Evolutionary conservation across 495 filamentous ascomycete species (phyloP).

Genomic region (Lepidopterella palustris): DNA sequence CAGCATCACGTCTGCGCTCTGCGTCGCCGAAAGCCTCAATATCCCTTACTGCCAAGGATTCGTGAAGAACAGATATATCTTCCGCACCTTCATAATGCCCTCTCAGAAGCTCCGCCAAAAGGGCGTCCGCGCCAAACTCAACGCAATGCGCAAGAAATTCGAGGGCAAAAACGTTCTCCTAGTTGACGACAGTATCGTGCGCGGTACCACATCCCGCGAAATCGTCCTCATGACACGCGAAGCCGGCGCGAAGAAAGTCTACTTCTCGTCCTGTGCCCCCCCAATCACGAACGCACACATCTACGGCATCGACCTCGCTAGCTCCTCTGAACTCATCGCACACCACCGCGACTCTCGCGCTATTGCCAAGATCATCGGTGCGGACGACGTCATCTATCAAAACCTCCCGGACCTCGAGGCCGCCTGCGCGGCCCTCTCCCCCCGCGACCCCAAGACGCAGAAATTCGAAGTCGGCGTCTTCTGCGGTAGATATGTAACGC

Average conservation of each 20-base stretch:
- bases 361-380: conserved; percentile 76
- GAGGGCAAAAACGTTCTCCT: conserved; percentile 74
- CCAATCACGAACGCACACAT: conserved; percentile 73
- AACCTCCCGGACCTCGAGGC: conserved; percentile 75
- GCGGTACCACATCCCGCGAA: conserved; percentile 84
- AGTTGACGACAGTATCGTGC: conserved; percentile 89
- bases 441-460: conserved; percentile 46
- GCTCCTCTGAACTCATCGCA: conserved; percentile 75
- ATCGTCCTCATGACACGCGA: conserved; percentile 93
- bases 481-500: conserved; percentile 84
- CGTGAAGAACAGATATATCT: conserved; percentile 94
- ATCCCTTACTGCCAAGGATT: conserved; percentile 82
- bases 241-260: conserved; percentile 83
- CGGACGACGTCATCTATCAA: conserved; percentile 90
- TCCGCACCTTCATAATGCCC: conserved; percentile 94
- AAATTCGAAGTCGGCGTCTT: conserved; percentile 95
- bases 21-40: conserved; percentile 66
- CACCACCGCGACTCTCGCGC: conserved; percentile 61
- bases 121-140: conserved; percentile 69
- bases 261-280: conserved; percentile 82
- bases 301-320: conserved; percentile 89
- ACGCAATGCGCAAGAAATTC: conserved; percentile 83
- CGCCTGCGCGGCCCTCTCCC: conserved; percentile 67
- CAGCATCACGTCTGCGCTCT: conserved; percentile 74
- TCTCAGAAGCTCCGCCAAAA: conserved; percentile 78